Percentiles rank a stretch among this genome's conserved stretches.
Evolutionary conservation across 371 early-diverging fungal species (phyloP).

Genomic region (Chytridium lagenaria): DNA sequence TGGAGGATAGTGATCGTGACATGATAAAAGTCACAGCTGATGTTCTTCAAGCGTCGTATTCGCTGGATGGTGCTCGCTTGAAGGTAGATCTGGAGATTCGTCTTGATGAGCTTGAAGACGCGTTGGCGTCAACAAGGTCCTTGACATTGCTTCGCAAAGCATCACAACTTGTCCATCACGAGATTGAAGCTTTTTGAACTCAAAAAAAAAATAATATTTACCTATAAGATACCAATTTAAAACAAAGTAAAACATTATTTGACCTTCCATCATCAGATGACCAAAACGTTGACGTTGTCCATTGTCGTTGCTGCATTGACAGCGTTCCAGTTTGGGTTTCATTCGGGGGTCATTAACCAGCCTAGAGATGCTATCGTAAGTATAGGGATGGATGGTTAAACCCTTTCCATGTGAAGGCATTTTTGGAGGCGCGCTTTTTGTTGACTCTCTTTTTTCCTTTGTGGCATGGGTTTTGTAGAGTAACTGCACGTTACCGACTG

Average conservation of each 20-base stretch:
- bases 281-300: constrained; percentile 36
- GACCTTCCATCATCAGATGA: too few species aligned
- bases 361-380: constrained; percentile 50
- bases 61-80: not conserved
- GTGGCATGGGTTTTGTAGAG: too few species aligned
- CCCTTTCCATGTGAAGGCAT: not conserved
- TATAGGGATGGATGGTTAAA: not conserved
- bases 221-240: too few species aligned
- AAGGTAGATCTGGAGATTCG: not conserved
- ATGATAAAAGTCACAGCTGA: not conserved
- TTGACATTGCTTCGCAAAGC: too few species aligned
- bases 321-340: constrained; percentile 46
- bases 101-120: not conserved
- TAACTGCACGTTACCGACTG: constrained; percentile 21
- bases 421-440: too few species aligned
- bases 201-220: too few species aligned
- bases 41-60: not conserved
- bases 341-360: constrained; percentile 49
- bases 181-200: too few species aligned
- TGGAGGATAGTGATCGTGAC: too few species aligned
- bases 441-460: not conserved
- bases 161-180: too few species aligned
- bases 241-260: too few species aligned
- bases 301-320: constrained; percentile 37
- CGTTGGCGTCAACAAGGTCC: too few species aligned